Evolutionary conservation across 345 rosid species (phyloP).

Genomic region (Eucalyptus pumila): DNA sequence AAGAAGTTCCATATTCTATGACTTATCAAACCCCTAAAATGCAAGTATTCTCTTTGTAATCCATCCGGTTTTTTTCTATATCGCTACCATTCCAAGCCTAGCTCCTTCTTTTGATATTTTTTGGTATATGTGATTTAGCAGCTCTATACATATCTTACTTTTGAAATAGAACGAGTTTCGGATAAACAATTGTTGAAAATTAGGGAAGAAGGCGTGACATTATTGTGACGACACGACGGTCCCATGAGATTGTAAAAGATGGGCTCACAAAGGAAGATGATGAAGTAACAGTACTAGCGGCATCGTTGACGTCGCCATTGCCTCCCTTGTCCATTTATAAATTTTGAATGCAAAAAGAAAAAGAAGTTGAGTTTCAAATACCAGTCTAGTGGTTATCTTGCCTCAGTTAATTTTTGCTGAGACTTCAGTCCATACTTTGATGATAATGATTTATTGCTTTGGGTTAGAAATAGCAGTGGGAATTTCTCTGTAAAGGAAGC

Average conservation of each 20-base stretch:
- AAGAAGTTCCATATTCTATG: not conserved
- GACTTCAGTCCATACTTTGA: not conserved
- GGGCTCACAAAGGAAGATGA: not conserved
- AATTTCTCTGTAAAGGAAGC: not conserved
- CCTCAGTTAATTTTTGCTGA: not conserved
- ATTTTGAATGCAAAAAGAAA: not conserved
- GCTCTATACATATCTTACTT: not conserved
- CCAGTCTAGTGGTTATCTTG: not conserved
- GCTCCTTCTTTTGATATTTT: not conserved
- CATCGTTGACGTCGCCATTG: not conserved
- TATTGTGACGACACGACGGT: not conserved
- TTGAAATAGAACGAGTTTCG: not conserved
- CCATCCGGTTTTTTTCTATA: accelerated
- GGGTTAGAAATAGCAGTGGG: not conserved
- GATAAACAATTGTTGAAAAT: not conserved
- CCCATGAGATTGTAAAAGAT: not conserved
- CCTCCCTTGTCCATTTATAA: not conserved
- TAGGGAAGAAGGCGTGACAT: not conserved
- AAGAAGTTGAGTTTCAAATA: not conserved
- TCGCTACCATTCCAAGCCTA: not conserved
- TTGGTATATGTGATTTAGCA: not conserved
- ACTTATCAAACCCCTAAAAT: not conserved
- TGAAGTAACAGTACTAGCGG: not conserved
- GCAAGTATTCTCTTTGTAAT: not conserved
- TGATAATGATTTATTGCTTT: not conserved